A percentile compares a stretch with the other conserved stretches of the same genome.
Evolutionary conservation across 129 eudicot species (phyloP).

Genomic region (Centaurea solstitialis): DNA sequence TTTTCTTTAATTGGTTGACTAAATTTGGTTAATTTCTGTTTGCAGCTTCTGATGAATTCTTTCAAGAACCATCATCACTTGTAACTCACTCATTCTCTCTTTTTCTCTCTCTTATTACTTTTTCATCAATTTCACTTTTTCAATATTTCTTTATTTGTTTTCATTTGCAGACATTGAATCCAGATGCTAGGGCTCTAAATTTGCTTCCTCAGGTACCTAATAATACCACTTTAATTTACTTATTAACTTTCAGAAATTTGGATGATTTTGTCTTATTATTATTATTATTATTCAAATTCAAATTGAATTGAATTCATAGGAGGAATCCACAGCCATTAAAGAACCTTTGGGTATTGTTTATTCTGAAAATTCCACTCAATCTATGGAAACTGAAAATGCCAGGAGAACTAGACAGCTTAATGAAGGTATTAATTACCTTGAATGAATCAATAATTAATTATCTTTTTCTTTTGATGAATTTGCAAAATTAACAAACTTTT

Average conservation of each 20-base stretch:
- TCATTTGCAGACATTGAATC: constrained; percentile 36
- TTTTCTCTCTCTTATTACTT: background rate
- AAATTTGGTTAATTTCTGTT: background rate
- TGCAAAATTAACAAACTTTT: background rate
- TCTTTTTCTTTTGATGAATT: background rate
- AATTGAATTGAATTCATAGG: constrained; percentile 31
- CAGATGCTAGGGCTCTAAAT: constrained; percentile 47
- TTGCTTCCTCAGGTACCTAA: constrained; percentile 57
- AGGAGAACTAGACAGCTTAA: constrained; percentile 52
- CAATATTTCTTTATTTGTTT: background rate
- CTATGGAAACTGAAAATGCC: constrained; percentile 23
- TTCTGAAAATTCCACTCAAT: constrained; percentile 27
- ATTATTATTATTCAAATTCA: background rate
- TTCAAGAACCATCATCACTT: constrained; percentile 7
- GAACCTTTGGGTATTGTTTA: constrained; percentile 57
- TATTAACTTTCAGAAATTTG: background rate
- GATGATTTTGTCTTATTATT: background rate
- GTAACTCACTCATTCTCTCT: background rate
- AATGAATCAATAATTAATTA: background rate
- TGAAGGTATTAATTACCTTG: constrained; percentile 35
- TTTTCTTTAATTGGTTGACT: background rate
- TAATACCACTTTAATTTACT: background rate
- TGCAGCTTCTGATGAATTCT: constrained; percentile 12
- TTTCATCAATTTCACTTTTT: background rate
- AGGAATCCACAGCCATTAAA: constrained; percentile 40